Evolutionary conservation across 2,329 filamentous ascomycete genomes (phyloP).

Genomic region (Scytalidium sp.): DNA sequence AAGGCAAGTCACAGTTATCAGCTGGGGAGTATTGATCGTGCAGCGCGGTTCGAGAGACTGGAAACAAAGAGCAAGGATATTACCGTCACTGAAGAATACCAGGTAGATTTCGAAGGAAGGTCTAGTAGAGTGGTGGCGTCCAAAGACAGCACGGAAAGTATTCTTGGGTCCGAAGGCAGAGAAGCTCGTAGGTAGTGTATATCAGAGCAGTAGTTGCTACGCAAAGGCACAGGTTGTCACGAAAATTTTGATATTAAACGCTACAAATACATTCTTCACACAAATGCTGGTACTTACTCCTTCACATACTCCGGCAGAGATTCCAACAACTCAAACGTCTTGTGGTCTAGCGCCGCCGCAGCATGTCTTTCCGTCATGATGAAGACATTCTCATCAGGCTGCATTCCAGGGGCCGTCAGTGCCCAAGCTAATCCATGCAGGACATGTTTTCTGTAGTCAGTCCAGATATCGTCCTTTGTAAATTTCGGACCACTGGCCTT

Average conservation of each 20-base stretch:
- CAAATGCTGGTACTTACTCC: too few relatives aligned
- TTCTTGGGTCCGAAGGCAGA: neutral
- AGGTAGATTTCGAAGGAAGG: neutral
- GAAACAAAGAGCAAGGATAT: neutral
- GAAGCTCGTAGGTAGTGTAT: too few relatives aligned
- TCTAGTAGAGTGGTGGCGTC: neutral
- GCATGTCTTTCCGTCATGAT: neutral
- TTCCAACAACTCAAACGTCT: neutral
- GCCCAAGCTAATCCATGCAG: slow-evolving; percentile 16
- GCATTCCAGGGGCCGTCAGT: slow-evolving; percentile 26
- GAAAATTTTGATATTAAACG: too few relatives aligned
- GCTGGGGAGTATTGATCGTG: neutral
- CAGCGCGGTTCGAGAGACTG: neutral
- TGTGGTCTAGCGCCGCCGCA: neutral
- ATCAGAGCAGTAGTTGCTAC: too few relatives aligned
- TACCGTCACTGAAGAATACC: neutral
- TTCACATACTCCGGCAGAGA: neutral
- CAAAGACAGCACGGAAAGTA: neutral
- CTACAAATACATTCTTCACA: too few relatives aligned
- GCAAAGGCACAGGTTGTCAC: too few relatives aligned
- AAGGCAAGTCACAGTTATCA: too few relatives aligned
- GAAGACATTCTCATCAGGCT: neutral
- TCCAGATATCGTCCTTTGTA: slow-evolving; percentile 11
- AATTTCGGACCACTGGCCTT: slow-evolving; percentile 11
- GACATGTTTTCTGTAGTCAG: slow-evolving; percentile 15